Conservation (phyloP, 2,329 filamentous ascomycete genomes). For the Trichophyton rubrum region DNA sequence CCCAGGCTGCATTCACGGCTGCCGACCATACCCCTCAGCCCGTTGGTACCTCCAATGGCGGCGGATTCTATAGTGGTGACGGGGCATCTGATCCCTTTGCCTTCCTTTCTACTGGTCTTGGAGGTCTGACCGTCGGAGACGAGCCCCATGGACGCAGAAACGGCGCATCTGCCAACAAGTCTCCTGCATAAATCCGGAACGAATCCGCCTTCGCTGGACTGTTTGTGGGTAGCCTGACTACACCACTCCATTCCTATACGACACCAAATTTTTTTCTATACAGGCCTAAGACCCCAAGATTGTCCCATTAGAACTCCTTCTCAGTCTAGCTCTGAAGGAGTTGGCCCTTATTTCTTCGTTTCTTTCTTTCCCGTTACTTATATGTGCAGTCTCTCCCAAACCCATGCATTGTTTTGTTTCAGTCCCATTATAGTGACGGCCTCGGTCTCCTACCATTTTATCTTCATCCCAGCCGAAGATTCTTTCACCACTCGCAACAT, state of each 20-base stretch:
- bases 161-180: slow-evolving; percentile 35
- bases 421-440: background rate
- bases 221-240: background rate
- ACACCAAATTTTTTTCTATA: background rate
- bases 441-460: slow-evolving; percentile 1
- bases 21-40: slow-evolving; percentile 71
- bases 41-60: slow-evolving; percentile 63
- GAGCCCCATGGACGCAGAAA: slow-evolving; percentile 36
- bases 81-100: slow-evolving; percentile 49
- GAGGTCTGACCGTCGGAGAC: slow-evolving; percentile 44
- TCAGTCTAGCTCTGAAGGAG: background rate
- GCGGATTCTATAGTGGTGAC: slow-evolving; percentile 51
- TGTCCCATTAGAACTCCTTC: background rate
- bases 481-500: background rate
- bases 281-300: background rate
- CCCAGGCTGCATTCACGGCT: slow-evolving; percentile 86
- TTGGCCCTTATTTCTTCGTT: background rate
- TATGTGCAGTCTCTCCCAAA: background rate
- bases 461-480: background rate
- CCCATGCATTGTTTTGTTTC: background rate
- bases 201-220: background rate
- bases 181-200: slow-evolving; percentile 25
- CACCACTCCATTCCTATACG: background rate
- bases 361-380: slow-evolving; percentile 6
- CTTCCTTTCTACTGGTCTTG: slow-evolving; percentile 50